Base-by-base conservation (phyloP, 768 basidiomycete species). In the Russula griseocarnosa region DNA sequence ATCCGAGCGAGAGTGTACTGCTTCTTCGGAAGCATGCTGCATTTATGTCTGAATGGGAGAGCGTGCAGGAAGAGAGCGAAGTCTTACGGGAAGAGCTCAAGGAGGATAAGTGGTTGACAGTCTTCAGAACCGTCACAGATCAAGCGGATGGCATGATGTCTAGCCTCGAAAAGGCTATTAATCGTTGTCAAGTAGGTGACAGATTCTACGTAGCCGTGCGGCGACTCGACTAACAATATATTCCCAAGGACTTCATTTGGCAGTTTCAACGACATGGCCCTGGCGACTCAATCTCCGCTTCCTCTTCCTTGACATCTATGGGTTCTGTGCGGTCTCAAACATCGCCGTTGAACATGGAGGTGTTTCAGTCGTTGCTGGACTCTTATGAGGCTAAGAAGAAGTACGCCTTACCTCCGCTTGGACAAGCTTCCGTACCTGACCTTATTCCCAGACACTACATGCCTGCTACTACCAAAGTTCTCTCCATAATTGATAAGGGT, bases 101-200 rank as follows among this genome's bases (percentile, higher is more conserved):
- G 76, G 96, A 98, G 75, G 96, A 98, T 76, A 95, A 95, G 70
- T 97, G 93, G 92, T 81, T 98, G 70, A 90, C 89, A 13, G 92
- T 98, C 24, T 98, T 98, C 76, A 83, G 94, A 68, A 95, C 92
- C 6, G 91, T 94, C 62, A 87, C 92, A 49, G 89, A 94, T 71
- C 95, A 98, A 74, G 95, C 96, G 49, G 92, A 94, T 73, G 93
- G 92, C 28, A 97, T 98, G 96, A 96, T 98, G 93, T 85, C 85
- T 32, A 92, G 91, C 71, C 76, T 99, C 69, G 92, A 98, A 77
- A 98, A 96, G 74, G 93, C 91, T 10, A 86, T 96, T 50, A 86
- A 86, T 70, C 85, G 90, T 67, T 95, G 93, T 78, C 89, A 92
- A 79, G 93, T 92, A 70, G 67, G 86, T 53, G 72, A 50, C 46